Evolutionary conservation across 2,329 filamentous ascomycete genomes (phyloP), one percentile per base, ranked within the genome.

Genomic region (Penicillium sp.): DNA sequence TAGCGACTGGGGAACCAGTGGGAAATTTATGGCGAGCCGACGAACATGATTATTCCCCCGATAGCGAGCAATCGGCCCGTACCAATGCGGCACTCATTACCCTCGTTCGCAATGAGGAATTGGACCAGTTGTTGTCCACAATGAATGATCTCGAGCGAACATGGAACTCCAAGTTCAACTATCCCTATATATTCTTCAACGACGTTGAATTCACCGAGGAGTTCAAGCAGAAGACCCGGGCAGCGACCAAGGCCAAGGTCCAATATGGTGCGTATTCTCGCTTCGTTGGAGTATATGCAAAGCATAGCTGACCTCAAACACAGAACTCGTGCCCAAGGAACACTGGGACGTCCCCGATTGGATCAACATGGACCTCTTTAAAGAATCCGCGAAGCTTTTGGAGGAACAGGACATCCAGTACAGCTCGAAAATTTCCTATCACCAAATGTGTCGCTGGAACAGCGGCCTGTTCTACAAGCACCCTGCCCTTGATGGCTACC

Each of bases 371-470:
- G 87, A 95, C 55, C 77, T 97, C 27, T 95, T 89, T 74, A 72
- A 83, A 33, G 90, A 95, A 69, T 95, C 90, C 22, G 84, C 89
- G 52, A 82, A 88, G 65, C 81, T 95, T 8, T 80, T 99, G 48
- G 79, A 88, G 64, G 87, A 93, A 66, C 82, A 92, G 64, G 80
- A 87, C 9, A 89, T 99, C 36, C 92, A 97, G 68, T 99, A 99
- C 70, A 89, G 88, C 64, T 80, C 84, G 61, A 88, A 88, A 78
- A 74, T 88, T 46, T 95, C 90, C 41, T 99, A 99, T 74, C 92
- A 97, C 72, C 88, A 97, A 68, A 99, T 99, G 93, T 99, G 93
- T 69, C 85, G 93, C 49, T 99, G 93, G 93, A 99, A 99, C 75
- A 95, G 88, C 65, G 93, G 93, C 65, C 80, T 97, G 72, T 99